Percentiles rank a stretch among this genome's conserved stretches.
Conservation (phyloP, 495 filamentous ascomycete species). For the Hyphodiscus hymeniophilus region DNA sequence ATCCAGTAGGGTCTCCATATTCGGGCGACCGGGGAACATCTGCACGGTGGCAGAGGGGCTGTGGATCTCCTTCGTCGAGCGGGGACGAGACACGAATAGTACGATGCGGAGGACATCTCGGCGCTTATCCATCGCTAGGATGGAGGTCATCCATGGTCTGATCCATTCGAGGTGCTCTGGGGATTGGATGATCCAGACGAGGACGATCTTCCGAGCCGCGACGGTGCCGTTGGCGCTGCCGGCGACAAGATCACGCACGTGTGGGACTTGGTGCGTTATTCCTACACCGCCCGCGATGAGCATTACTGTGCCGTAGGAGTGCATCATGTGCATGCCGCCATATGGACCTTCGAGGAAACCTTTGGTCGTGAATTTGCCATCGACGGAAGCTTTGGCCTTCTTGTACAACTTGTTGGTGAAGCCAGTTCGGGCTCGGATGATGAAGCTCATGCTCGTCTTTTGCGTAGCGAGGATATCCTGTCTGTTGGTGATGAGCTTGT, state of each 20-base stretch:
- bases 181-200: constrained; percentile 86
- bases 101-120: constrained; percentile 76
- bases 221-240: constrained; percentile 61
- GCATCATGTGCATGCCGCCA: constrained; percentile 54
- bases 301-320: constrained; percentile 78
- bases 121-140: constrained; percentile 73
- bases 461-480: constrained; percentile 45
- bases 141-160: constrained; percentile 89
- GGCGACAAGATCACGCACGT: constrained; percentile 64
- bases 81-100: constrained; percentile 83
- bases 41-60: constrained; percentile 74
- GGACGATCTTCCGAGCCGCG: constrained; percentile 68
- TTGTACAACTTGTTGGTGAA: constrained; percentile 74
- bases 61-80: constrained; percentile 70
- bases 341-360: constrained; percentile 81
- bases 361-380: constrained; percentile 48
- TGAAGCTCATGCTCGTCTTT: constrained; percentile 65
- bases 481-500: constrained; percentile 48
- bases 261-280: constrained; percentile 79
- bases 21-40: constrained; percentile 69
- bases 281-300: constrained; percentile 84
- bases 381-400: constrained; percentile 50
- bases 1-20: constrained; percentile 62
- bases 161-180: constrained; percentile 92
- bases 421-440: constrained; percentile 70